Evolutionary conservation across 1,284 basidiomycete genomes (phyloP).

Genomic region (Leccinum fuscescens): DNA sequence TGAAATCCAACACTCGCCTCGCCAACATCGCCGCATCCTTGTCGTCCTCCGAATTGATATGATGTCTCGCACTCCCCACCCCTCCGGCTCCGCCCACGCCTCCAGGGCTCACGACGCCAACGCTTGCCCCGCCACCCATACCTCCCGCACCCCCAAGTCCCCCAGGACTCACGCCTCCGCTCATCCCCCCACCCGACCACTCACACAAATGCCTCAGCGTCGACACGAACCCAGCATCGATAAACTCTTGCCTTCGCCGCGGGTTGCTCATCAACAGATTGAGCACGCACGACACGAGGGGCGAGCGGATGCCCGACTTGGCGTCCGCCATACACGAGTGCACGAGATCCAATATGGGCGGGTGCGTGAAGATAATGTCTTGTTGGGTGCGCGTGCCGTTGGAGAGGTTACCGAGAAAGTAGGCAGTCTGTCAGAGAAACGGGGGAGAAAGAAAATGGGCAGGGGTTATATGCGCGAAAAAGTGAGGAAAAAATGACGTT

Average conservation of each 20-base stretch:
- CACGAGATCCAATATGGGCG: conserved; percentile 50
- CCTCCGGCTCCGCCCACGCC: conserved; percentile 21
- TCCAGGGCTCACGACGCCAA: conserved; percentile 12
- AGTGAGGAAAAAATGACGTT: conserved; percentile 1
- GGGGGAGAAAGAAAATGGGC: background rate
- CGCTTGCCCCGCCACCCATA: conserved; percentile 9
- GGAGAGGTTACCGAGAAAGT: conserved; percentile 60
- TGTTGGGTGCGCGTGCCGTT: conserved; percentile 54
- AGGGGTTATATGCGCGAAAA: background rate
- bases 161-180: conserved; percentile 34
- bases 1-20: conserved; percentile 49
- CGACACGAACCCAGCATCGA: conserved; percentile 44
- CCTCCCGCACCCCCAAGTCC: conserved; percentile 28
- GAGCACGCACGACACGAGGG: conserved; percentile 56
- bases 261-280: conserved; percentile 46
- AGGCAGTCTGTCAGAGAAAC: conserved; percentile 44
- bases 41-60: conserved; percentile 45
- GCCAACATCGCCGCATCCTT: conserved; percentile 56
- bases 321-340: conserved; percentile 56
- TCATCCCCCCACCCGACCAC: conserved; percentile 34
- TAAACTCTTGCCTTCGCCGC: conserved; percentile 36
- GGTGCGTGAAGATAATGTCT: conserved; percentile 47
- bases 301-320: conserved; percentile 55
- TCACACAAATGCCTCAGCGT: conserved; percentile 52
- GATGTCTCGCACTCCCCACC: conserved; percentile 18